phyloP scores from a whole-genome alignment of 176 grass and related monocot species.

The Aegilops sharonensis region DNA sequence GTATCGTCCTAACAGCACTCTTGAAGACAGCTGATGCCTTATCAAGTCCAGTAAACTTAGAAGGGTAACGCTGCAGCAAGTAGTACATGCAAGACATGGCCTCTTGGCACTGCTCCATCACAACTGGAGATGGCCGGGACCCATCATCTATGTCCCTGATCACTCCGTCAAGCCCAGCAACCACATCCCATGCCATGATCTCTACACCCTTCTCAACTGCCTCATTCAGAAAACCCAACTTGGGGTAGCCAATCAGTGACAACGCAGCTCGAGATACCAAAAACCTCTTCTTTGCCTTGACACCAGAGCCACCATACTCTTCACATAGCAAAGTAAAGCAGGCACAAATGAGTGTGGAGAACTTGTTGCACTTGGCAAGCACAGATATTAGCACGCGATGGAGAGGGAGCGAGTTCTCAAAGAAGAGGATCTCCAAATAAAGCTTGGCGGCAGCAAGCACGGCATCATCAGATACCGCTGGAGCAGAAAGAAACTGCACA shows the following conservation, averaged over 20 bases:
- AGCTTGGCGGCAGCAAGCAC: conserved; percentile 43
- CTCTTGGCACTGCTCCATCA: conserved; percentile 98
- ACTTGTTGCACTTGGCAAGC: conserved; percentile 66
- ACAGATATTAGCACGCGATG: conserved; percentile 85
- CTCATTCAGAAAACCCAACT: conserved; percentile 87
- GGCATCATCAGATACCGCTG: conserved; percentile 32
- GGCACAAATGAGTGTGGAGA: conserved; percentile 43
- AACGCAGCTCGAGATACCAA: conserved; percentile 74
- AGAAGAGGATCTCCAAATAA: conserved; percentile 90
- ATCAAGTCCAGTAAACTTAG: conserved; percentile 53
- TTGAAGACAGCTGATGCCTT: conserved; percentile 58
- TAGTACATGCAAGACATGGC: conserved; percentile 99
- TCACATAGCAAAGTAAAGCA: conserved; percentile 69
- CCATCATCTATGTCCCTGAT: conserved; percentile 60
- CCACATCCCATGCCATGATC: conserved; percentile 70
- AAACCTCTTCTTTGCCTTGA: conserved; percentile 71
- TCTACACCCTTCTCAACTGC: conserved; percentile 62
- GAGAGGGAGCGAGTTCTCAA: conserved; percentile 84
- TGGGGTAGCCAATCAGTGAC: conserved; percentile 91
- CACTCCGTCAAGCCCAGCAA: conserved; percentile 61
- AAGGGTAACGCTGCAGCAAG: conserved; percentile 88
- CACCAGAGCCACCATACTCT: conserved; percentile 60
- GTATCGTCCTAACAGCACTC: conserved; percentile 60
- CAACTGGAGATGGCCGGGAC: conserved; percentile 71
- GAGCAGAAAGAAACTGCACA: conserved; percentile 50